Conservation (phyloP, 164 flowering plant genomes). For the Sextonia rubra region DNA sequence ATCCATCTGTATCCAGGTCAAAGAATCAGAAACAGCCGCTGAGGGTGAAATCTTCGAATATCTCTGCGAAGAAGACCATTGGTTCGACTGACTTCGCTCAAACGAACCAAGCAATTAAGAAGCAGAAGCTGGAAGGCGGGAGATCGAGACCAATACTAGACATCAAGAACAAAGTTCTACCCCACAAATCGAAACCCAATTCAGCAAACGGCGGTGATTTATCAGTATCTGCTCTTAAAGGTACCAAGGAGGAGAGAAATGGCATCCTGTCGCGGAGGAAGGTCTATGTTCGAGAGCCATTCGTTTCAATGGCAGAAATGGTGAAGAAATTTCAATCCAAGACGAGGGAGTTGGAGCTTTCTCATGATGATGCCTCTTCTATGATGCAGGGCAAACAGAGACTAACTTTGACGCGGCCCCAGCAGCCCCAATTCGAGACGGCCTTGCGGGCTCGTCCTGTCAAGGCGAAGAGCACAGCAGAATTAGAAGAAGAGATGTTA, state of each 20-base stretch:
- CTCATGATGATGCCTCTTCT: conserved; percentile 37
- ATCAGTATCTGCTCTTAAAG: conserved; percentile 28
- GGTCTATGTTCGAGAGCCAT: conserved; percentile 88
- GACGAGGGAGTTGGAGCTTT: conserved; percentile 55
- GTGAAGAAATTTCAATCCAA: conserved; percentile 71
- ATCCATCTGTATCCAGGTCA: conserved; percentile 54
- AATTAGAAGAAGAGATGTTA: conserved; percentile 94
- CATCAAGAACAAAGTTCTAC: conserved; percentile 51
- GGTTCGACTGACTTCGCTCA: conserved; percentile 48
- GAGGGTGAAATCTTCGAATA: conserved; percentile 18
- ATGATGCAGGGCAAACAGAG: conserved; percentile 43
- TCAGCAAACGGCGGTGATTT: conserved; percentile 21
- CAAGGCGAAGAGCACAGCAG: conserved; percentile 75
- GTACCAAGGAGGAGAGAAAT: conserved; percentile 37
- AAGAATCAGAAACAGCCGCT: conserved; percentile 40
- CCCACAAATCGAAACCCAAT: conserved; percentile 69
- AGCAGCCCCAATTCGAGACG: conserved; percentile 83
- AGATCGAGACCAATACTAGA: conserved; percentile 81
- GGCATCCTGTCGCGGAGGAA: conserved; percentile 33
- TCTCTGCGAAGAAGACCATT: conserved; percentile 34
- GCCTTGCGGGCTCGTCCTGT: conserved; percentile 62
- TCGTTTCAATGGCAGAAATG: conserved; percentile 85
- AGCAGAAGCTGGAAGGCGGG: conserved; percentile 88
- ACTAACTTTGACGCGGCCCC: conserved; percentile 79
- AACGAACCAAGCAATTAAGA: conserved; percentile 91